phyloP scores from a whole-genome alignment of 768 basidiomycete species.

The Tricholomella constricta region DNA sequence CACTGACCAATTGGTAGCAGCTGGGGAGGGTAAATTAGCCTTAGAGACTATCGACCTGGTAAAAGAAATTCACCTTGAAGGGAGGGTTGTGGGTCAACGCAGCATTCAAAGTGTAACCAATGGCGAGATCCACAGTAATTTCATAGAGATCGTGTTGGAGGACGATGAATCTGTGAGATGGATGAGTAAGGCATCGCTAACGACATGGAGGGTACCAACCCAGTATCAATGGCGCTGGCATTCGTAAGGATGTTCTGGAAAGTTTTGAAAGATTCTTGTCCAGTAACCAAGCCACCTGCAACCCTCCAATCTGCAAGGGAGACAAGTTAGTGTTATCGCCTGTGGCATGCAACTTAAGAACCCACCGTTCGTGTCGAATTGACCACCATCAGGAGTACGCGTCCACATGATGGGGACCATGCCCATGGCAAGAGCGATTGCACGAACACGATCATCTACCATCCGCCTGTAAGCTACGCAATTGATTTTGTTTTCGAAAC shows the following conservation, averaged over 20 bases:
- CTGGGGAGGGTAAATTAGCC: conserved; percentile 28
- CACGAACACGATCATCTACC: conserved; percentile 88
- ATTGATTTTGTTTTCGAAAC: not conserved
- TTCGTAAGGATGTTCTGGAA: conserved; percentile 77
- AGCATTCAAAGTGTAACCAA: conserved; percentile 81
- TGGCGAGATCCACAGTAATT: conserved; percentile 87
- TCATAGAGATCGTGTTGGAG: conserved; percentile 85
- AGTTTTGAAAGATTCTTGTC: conserved; percentile 61
- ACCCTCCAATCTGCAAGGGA: conserved; percentile 76
- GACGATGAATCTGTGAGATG: conserved; percentile 70
- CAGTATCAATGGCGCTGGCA: conserved; percentile 59
- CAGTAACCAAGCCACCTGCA: conserved; percentile 70
- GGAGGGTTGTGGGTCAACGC: conserved; percentile 67
- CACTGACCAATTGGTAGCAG: conserved; percentile 81
- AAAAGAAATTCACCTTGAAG: conserved; percentile 53
- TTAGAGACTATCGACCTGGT: not conserved
- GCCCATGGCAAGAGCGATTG: conserved; percentile 89
- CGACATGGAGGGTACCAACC: conserved; percentile 40
- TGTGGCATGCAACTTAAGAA: not conserved
- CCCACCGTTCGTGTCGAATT: conserved; percentile 75
- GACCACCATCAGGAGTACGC: conserved; percentile 48
- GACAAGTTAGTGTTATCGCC: not conserved
- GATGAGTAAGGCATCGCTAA: not conserved
- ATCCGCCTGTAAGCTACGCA: not conserved
- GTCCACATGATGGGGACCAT: conserved; percentile 93